Percentiles rank a stretch among this genome's conserved stretches.
These are phyloP conservation scores for Pugionium cornutum DNA, from an alignment of 345 rosid species.

Conservation along the genomic window DNA sequence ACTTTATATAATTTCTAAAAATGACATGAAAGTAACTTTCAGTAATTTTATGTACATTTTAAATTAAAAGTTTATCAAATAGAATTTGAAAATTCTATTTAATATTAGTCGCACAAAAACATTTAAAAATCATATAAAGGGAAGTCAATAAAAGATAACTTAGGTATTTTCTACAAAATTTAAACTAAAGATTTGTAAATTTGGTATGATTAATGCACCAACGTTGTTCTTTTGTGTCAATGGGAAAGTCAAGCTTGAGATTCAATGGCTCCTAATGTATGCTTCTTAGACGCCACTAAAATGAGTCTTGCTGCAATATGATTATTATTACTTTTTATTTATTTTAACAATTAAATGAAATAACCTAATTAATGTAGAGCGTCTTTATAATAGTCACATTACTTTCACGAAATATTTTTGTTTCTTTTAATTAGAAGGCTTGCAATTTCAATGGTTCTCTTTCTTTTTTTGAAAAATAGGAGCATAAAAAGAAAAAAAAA, in stretches of 20 bases:
- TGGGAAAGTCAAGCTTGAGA: constrained; percentile 31
- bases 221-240: constrained; percentile 33
- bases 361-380: background rate
- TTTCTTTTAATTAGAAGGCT: constrained; percentile 18
- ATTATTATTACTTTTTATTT: constrained; percentile 23
- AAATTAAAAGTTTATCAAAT: too few relatives aligned
- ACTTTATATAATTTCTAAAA: too few relatives aligned
- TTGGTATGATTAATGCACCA: constrained; percentile 32
- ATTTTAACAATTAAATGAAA: background rate
- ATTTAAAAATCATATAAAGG: background rate
- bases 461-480: constrained; percentile 11
- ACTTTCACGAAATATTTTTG: constrained; percentile 23
- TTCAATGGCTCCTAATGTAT: constrained; percentile 37
- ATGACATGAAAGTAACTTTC: too few relatives aligned
- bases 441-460: constrained; percentile 30
- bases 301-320: constrained; percentile 26
- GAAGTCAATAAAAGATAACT: constrained; percentile 16
- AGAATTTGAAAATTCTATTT: too few relatives aligned
- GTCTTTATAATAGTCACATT: constrained; percentile 27
- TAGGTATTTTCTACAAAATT: constrained; percentile 15
- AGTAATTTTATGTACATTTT: too few relatives aligned
- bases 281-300: constrained; percentile 38
- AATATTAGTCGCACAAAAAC: too few relatives aligned
- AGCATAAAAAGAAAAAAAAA: background rate
- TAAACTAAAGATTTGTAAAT: constrained; percentile 13